These are phyloP conservation scores for Moelleriella libera DNA, from an alignment of 2,329 filamentous ascomycete genomes.

Conservation along the genomic window DNA sequence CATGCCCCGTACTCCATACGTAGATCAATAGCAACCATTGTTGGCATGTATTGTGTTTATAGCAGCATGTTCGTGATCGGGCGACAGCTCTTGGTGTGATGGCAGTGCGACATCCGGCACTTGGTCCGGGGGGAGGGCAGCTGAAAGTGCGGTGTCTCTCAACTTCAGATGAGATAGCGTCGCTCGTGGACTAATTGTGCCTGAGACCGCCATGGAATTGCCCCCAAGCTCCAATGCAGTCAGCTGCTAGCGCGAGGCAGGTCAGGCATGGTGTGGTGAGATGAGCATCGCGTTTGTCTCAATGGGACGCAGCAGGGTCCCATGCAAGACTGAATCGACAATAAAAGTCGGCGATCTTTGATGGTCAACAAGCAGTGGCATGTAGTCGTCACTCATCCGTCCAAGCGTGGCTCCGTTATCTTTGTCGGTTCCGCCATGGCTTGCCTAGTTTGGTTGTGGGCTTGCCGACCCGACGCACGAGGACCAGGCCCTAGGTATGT, in stretches of 20 bases:
- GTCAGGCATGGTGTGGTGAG: not conserved
- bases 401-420: not conserved
- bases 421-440: not conserved
- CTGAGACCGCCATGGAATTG: not conserved
- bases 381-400: not conserved
- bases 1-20: too few relatives aligned
- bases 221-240: not conserved
- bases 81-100: not conserved
- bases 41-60: too few relatives aligned
- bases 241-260: not conserved
- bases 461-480: not conserved
- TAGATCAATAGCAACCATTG: too few relatives aligned
- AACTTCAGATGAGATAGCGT: not conserved
- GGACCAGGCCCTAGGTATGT: not conserved
- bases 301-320: not conserved
- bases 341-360: not conserved
- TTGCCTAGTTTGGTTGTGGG: not conserved
- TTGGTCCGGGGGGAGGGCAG: not conserved
- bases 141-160: not conserved
- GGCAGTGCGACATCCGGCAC: not conserved
- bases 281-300: not conserved
- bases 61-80: not conserved
- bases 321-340: not conserved
- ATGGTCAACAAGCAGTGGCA: not conserved
- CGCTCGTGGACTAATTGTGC: not conserved